Evolutionary conservation across 78 protist species (phyloP), one percentile per base, ranked within the genome.

Genomic region (Salpingoeca rosetta): DNA sequence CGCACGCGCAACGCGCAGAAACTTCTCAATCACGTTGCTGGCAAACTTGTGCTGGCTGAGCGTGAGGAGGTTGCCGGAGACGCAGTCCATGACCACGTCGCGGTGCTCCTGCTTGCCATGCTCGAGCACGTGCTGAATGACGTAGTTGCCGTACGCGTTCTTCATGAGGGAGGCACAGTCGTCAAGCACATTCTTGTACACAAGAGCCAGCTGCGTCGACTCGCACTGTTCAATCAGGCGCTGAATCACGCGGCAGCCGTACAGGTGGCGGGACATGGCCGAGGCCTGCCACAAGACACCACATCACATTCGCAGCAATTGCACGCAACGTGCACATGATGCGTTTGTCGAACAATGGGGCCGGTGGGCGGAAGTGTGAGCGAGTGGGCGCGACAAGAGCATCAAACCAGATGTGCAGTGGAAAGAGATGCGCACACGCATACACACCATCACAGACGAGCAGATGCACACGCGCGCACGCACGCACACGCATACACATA

Each of bases 191-290:
- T 76, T 42, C 43, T 37, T 42, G 40, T 37, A 42, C 2, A 76
- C 25, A 1, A 28, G 44, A 2, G 80, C 80, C 80, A 42, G 31
- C 42, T 76, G 80, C 11, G 22, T 35, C 38, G 83, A 90, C 35
- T 36, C 39, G 83, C 98, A 89, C 88, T 96, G 93, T 86, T 96
- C 98, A 43, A 98, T 85, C 39, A 98, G 91, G 82, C 99, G 92
- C 88, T 98, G 99, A 74, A 98, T 95, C 42, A 98, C 99, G n/a
- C 99, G 92, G 90, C 99, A 98, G 72, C 99, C 99, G 86, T 98
- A 98, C 37, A 98, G 93, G 80, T 98, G 99, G 43, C 89, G 88
- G 27, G 98, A 97, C 84, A 96, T 89, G 41, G 82, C 75, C 86
- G 76, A 88, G 80, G 90, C 92, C 81, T 92, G 94, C 80, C 28